Evolutionary conservation across 2,329 filamentous ascomycete genomes (phyloP), one percentile per base, ranked within the genome.

Genomic region (Fusarium caatingaense): DNA sequence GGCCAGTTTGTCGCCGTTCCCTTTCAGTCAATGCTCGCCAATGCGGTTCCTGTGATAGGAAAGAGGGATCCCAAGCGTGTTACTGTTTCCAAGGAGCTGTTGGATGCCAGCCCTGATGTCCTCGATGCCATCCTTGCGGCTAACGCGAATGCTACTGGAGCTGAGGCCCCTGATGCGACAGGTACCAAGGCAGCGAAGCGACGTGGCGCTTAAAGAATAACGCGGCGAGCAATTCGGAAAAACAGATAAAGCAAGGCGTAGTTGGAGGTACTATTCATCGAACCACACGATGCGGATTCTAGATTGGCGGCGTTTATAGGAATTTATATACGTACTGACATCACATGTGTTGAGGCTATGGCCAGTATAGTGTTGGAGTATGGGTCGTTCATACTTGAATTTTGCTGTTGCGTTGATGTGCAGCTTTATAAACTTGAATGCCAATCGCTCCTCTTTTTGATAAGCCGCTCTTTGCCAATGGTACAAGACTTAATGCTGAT

Each of bases 21-120:
- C 8, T 94, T 96, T 81, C 93, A 96, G 85, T 87, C 90, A 77
- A 89, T 93, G 82, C 83, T 96, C 49, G 92, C 92, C 13, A 86
- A 86, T n/a, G 85, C 86, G 42, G 84, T 95, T 6, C 87, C 89
- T 2, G 77, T 87, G 32, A 86, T 95, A 66, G 92, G 90, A 53
- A 85, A 84, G 72, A 85, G 85, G 32, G 92, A 95, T 74, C 86
- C 89, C 40, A 87, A 87, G 78, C 84, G 86, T 59, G 84, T 84
- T n/a, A 76, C 76, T 41, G 76, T 78, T 5, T 74, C 80, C 8
- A 76, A 80, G 51, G 77, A 81, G 28, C 73, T 82, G 37, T 66
- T 81, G 10, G 78, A 81, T 30, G 79, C 80, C 28, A 81, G 81
- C 51, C 77, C 85, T 2, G 83, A 84, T 41, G 79, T 88, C 47